Conservation (phyloP, 2,329 filamentous ascomycete species). For the Cucurbitaria berberidis region DNA sequence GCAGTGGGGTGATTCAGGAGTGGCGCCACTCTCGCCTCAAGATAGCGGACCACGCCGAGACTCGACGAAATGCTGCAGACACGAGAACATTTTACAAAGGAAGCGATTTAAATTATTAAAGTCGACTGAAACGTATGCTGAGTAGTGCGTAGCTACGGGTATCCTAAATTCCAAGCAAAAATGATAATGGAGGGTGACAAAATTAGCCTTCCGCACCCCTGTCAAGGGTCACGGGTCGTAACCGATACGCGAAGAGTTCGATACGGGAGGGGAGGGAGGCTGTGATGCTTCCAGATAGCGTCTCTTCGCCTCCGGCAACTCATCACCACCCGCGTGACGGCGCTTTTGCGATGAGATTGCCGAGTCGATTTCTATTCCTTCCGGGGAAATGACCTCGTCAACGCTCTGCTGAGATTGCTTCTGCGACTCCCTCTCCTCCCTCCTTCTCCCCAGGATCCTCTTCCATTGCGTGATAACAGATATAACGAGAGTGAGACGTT, state of each 20-base stretch:
- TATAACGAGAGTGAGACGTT: conserved; percentile 33
- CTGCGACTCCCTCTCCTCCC: conserved; percentile 12
- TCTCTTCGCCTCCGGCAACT: conserved; percentile 25
- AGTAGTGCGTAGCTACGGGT: neutral
- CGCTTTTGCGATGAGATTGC: conserved; percentile 25
- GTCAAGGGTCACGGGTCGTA: neutral
- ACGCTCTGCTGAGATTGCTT: conserved; percentile 12
- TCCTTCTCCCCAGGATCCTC: conserved; percentile 27
- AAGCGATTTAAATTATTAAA: neutral
- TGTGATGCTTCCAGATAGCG: conserved; percentile 21
- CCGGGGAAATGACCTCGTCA: conserved; percentile 8
- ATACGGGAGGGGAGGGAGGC: conserved; percentile 36
- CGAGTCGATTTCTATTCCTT: conserved; percentile 3
- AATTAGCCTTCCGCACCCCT: neutral
- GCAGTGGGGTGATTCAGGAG: conserved; percentile 8
- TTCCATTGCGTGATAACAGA: conserved; percentile 39
- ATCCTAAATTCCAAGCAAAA: neutral
- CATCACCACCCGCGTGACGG: conserved; percentile 16
- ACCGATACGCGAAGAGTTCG: conserved; percentile 22
- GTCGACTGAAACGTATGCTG: neutral
- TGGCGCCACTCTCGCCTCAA: conserved; percentile 6
- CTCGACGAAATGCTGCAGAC: neutral
- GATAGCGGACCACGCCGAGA: neutral
- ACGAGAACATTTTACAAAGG: neutral
- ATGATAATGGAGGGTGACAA: neutral